Percentiles rank a stretch among this genome's conserved stretches.
Evolutionary conservation across 345 rosid species (phyloP).

Genomic region (Reutealis trisperma): DNA sequence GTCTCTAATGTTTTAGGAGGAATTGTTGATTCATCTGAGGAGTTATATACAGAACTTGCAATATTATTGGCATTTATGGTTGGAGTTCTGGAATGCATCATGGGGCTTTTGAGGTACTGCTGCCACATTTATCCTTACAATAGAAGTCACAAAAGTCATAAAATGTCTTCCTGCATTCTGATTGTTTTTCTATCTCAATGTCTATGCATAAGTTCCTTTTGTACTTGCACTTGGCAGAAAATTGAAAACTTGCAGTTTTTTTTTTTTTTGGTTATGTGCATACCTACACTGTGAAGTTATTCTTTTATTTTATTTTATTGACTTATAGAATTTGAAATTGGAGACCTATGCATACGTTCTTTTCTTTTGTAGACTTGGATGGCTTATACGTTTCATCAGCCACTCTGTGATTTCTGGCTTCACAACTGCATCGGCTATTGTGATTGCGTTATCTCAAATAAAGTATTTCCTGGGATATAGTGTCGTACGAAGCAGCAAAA

Average conservation of each 20-base stretch:
- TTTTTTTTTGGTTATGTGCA: background rate
- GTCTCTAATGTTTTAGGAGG: constrained; percentile 83
- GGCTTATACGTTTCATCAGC: constrained; percentile 98
- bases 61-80: constrained; percentile 90
- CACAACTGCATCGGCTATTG: constrained; percentile 93
- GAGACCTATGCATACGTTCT: background rate
- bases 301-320: constrained; percentile 5
- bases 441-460: constrained; percentile 90
- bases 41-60: constrained; percentile 84
- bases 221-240: background rate
- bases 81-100: constrained; percentile 84
- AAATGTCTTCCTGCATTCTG: background rate
- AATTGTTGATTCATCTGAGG: constrained; percentile 66
- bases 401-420: constrained; percentile 99
- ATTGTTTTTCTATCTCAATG: background rate
- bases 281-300: background rate
- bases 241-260: background rate
- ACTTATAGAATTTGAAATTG: constrained; percentile 4
- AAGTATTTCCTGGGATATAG: constrained; percentile 93
- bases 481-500: constrained; percentile 78
- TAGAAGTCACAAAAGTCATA: constrained; percentile 4
- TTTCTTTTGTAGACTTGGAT: constrained; percentile 75
- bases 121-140: constrained; percentile 7
- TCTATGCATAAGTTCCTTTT: background rate
- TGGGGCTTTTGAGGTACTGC: constrained; percentile 91